Evolutionary conservation across 305 asterid species (phyloP), one percentile per base, ranked within the genome.

Genomic region (Solanum hybrid): DNA sequence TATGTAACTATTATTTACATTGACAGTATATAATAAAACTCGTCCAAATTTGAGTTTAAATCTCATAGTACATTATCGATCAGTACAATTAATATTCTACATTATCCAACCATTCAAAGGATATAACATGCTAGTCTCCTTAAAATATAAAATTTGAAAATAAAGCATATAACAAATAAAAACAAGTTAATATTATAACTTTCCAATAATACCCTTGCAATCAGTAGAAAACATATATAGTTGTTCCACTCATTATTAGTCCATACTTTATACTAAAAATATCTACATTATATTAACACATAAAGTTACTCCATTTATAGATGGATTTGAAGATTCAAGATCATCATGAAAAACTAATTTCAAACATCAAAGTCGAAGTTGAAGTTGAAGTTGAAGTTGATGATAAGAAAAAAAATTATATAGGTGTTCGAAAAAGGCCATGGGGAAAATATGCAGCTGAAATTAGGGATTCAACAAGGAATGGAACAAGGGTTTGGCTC

Each of bases 371-470:
- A 84, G 87, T 84, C 6, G 73, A 82, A 42, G 69, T 13, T 9
- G 87, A 81, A 42, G 10, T 38, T 6, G 24, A 40, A 40, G 46
- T 81, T 12, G 26, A 40, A 40, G 51, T 81, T 13, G 27, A 42
- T 26, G 56, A 17, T 26, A 11, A 81, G 60, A 31, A 86, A 64
- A 93, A 91, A 88, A 88, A 93, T 11, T 93, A 89, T 51, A 92
- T 94, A 31, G 97, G 97, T 4, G 97, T 94, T 1, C 87, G 95
- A 40, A 95, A 82, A 73, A 87, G 95, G 81, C 95, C 96, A 1
- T 94, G 97, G 96, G 95, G 96, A 27, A 95, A 92, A 85, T 95
- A 29, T 36, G 97, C 96, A 12, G 95, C 97, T 7, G 97, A 94
- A 81, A 95, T 94, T 35, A 92, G 95, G 89, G 97, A 95, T 80